Base-by-base conservation (phyloP, 306 rosid species). In the Corylus avellana region DNA sequence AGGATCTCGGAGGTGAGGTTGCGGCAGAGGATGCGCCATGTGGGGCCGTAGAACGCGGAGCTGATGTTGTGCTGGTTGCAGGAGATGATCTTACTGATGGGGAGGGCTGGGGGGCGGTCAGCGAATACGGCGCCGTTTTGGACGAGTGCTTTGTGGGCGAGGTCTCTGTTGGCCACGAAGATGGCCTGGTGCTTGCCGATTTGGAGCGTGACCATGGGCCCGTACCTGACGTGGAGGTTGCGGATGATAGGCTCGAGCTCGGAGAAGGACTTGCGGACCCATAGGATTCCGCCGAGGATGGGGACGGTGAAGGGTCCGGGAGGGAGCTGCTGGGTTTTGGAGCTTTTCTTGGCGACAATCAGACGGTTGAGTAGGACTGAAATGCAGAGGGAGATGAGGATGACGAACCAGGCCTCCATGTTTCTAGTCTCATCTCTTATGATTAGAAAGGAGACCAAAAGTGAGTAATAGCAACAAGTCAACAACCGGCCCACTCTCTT, bases 1-100 rank as follows among this genome's bases (percentile, higher is more conserved):
- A 70, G 75, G 12, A 70, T 70, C 75, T 70, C 75, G 6, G 72
- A 39, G 12, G 27, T 67, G 14, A 67, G 72, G 12, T 67, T 67
- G 25, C 72, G 72, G 48, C 72, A 2, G 75, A 70, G 27, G 17
- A 70, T 35, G 3, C 75, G 75, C 75, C 75, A 70, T 10, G 11
- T 44, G 56, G 75, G 57, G 0, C 75, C 75, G 5, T 70, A 70
- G 55, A 12, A 46, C 7, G 75, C 37, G 0, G 75, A 70, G 75
- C 20, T 70, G 56, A 70, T 47, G 37, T 48, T 48, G 5, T 20
- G 27, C 55, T 70, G 75, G 42, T 47, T 70, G 39, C 20, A 20
- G 53, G 39, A 18, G 10, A 22, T 0, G n/a, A 70, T 12, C 57
- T 22, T 48, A 12, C 2, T 5, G 8, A 18, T 20, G 4, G 53